These are phyloP conservation scores for Gastrolobium villosum DNA, from an alignment of 306 rosid genomes.

Conservation along the genomic window DNA sequence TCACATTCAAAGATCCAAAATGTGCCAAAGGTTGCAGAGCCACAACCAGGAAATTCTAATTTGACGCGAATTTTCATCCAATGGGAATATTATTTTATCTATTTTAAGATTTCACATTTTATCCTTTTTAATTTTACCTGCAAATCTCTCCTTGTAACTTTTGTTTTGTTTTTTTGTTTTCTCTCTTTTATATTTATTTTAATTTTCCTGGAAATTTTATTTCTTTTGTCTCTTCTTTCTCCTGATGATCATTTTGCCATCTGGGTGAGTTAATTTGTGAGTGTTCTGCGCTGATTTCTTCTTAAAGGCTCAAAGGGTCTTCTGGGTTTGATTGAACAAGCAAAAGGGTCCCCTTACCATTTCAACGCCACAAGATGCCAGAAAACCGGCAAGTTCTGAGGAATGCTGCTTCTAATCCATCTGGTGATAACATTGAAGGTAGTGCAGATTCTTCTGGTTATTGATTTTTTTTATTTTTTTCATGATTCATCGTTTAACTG, in stretches of 20 bases:
- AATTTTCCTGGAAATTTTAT: not conserved
- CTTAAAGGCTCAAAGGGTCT: slow-evolving; percentile 48
- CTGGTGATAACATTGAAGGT: slow-evolving; percentile 84
- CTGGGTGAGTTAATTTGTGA: slow-evolving; percentile 53
- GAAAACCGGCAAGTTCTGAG: slow-evolving; percentile 76
- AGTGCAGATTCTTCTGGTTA: slow-evolving; percentile 41
- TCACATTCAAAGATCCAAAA: slow-evolving; percentile 74
- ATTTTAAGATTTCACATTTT: slow-evolving; percentile 53
- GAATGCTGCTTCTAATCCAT: slow-evolving; percentile 77
- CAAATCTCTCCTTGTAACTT: slow-evolving; percentile 41
- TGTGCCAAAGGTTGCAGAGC: slow-evolving; percentile 49
- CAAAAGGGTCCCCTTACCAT: slow-evolving; percentile 36
- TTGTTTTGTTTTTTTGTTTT: slow-evolving; percentile 11
- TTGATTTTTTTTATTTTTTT: slow-evolving; percentile 35
- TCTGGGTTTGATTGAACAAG: slow-evolving; percentile 66
- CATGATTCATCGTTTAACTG: slow-evolving; percentile 47
- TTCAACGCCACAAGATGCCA: slow-evolving; percentile 81
- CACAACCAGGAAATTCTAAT: slow-evolving; percentile 43
- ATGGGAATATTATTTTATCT: slow-evolving; percentile 45
- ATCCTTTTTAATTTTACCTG: slow-evolving; percentile 54
- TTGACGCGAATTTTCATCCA: slow-evolving; percentile 41
- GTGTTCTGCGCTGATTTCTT: slow-evolving; percentile 47
- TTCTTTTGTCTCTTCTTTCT: slow-evolving; percentile 36
- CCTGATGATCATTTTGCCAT: slow-evolving; percentile 44
- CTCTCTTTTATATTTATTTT: not conserved